Evolutionary conservation across 164 flowering plant genomes (phyloP).

Genomic region (Dillenia suffruticosa): DNA sequence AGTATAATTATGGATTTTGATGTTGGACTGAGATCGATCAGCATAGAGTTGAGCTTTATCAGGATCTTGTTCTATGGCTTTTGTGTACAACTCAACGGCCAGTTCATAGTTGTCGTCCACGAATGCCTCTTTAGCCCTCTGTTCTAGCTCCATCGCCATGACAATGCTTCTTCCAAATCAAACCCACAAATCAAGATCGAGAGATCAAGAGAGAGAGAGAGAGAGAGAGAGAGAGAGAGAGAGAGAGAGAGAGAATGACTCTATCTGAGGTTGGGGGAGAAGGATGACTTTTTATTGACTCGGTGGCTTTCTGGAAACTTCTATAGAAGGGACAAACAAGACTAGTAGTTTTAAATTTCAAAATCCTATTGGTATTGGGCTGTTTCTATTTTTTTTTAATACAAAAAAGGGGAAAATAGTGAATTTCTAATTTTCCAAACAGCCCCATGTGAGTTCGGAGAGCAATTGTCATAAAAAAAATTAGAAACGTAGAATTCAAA

Average conservation of each 20-base stretch:
- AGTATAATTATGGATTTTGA: constrained; percentile 63
- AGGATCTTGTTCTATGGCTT: constrained; percentile 59
- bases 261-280: no score
- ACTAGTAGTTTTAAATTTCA: no score
- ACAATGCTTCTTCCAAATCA: background rate
- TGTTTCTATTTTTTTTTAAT: no score
- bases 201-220: background rate
- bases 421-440: no score
- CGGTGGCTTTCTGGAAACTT: no score
- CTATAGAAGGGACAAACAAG: no score
- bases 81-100: constrained; percentile 70
- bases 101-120: constrained; percentile 85
- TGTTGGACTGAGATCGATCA: constrained; percentile 89
- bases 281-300: no score
- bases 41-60: constrained; percentile 57
- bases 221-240: constrained; percentile 1
- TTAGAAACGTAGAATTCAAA: no score
- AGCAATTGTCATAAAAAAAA: no score
- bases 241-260: background rate
- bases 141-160: constrained; percentile 62
- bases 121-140: constrained; percentile 74
- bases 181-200: background rate
- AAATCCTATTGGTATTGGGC: no score
- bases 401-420: no score
- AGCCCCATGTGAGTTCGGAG: no score